Evolutionary conservation across 2,329 filamentous ascomycete genomes (phyloP), one percentile per base, ranked within the genome.

Genomic region (Pestalotiopsis sp.): DNA sequence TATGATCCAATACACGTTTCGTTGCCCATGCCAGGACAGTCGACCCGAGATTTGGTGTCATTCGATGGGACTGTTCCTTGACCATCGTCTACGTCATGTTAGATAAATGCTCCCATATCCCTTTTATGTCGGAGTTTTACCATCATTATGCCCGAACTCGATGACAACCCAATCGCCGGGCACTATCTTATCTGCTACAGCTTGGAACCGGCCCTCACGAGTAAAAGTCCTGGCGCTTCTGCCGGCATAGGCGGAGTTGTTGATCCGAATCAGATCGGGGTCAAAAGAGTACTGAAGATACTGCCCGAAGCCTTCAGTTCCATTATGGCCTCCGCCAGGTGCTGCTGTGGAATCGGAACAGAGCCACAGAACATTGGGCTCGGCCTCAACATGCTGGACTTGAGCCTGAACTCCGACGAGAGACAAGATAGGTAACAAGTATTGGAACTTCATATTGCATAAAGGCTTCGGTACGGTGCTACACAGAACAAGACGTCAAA

Each of bases 111-210:
- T 36, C 1, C 31, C n/a, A n/a, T n/a, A n/a, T n/a, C n/a, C n/a
- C n/a, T n/a, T n/a, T n/a, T n/a, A n/a, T n/a, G n/a, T n/a, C n/a
- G n/a, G n/a, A n/a, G n/a, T n/a, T n/a, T n/a, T n/a, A n/a, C 85
- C 86, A 71, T 89, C 87, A 73, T 89, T 89, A 79, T 89, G 86
- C 0, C 87, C 87, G 74, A 89, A 89, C 70, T 89, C 87, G 65
- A 89, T 88, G 69, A 89, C 79, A 2, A 88, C 86, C 73, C 84
- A 87, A 76, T 89, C 87, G 65, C 84, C 85, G 14, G 80, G 66
- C 67, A 82, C 71, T 14, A 89, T 78, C 2, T 79, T 71, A 23
- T 77, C 75, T 69, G 82, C 79, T 69, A 89, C 83, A 2, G 80
- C 80, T 39, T 81, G 76, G 77, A 88, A 89, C 59, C 85, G 84